Conservation (phyloP, 2,329 filamentous ascomycete species). For the Trichoderma citrinoviride region DNA sequence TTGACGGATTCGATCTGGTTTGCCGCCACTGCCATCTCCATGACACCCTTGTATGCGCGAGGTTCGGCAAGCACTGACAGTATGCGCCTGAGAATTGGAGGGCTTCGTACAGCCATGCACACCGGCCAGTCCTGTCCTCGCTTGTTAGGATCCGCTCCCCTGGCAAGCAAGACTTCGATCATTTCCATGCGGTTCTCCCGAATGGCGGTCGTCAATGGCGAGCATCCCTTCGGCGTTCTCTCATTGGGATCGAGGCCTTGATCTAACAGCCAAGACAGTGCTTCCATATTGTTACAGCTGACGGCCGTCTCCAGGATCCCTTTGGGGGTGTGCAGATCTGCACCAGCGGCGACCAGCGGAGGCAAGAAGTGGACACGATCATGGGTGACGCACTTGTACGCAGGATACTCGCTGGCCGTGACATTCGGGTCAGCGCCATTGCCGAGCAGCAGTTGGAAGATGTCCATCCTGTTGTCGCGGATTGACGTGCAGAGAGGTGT, state of each 20-base stretch:
- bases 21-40: constrained; percentile 66
- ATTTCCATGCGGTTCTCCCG: constrained; percentile 57
- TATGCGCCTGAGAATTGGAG: constrained; percentile 57
- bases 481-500: constrained; percentile 67
- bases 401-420: constrained; percentile 61
- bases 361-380: constrained; percentile 60
- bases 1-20: constrained; percentile 66
- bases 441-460: constrained; percentile 57
- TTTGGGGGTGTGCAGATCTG: constrained; percentile 56
- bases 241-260: constrained; percentile 60
- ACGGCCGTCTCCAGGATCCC: constrained; percentile 66
- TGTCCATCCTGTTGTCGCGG: constrained; percentile 61
- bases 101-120: constrained; percentile 64
- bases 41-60: constrained; percentile 61
- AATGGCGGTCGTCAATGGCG: constrained; percentile 65
- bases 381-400: constrained; percentile 68
- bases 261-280: constrained; percentile 59
- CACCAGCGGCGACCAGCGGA: constrained; percentile 58
- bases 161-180: constrained; percentile 55
- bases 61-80: constrained; percentile 57
- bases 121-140: constrained; percentile 69
- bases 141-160: constrained; percentile 60
- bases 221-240: constrained; percentile 54
- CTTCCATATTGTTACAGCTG: constrained; percentile 58
- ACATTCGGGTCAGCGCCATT: constrained; percentile 62